Conservation (phyloP, 768 basidiomycete species). For the Termitomyces sp. region DNA sequence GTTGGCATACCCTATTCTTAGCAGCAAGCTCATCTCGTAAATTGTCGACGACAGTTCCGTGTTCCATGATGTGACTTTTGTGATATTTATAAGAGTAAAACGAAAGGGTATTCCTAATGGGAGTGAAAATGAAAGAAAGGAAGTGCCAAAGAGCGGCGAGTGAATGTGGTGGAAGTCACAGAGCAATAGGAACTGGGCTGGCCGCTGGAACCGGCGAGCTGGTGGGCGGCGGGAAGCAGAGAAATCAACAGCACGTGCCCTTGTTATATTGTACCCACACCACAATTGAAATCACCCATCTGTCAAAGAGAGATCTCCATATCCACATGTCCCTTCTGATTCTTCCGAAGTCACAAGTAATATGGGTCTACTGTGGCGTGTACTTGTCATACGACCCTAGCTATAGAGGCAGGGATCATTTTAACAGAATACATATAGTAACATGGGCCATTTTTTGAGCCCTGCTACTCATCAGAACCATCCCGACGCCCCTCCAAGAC, state of each 20-base stretch:
- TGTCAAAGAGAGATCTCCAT: background rate
- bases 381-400: too few relatives aligned
- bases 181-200: conserved; percentile 12
- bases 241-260: conserved; percentile 17
- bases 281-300: background rate
- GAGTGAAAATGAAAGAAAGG: conserved; percentile 31
- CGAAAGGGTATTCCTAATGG: conserved; percentile 25
- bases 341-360: too few relatives aligned
- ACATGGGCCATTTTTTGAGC: too few relatives aligned
- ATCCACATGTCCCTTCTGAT: too few relatives aligned
- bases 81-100: conserved; percentile 18
- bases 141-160: conserved; percentile 24
- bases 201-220: conserved; percentile 8
- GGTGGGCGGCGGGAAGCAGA: conserved; percentile 14
- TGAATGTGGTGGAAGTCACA: conserved; percentile 11
- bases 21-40: conserved; percentile 31
- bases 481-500: too few relatives aligned
- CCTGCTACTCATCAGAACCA: too few relatives aligned
- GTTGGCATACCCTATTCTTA: conserved; percentile 32
- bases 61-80: conserved; percentile 20
- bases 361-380: too few relatives aligned
- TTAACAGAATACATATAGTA: too few relatives aligned
- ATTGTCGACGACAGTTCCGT: conserved; percentile 19
- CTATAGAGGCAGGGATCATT: too few relatives aligned
- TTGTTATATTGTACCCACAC: background rate